Evolutionary conservation across 371 early-diverging fungal species (phyloP).

Genomic region (Rhizopus arrhizus): DNA sequence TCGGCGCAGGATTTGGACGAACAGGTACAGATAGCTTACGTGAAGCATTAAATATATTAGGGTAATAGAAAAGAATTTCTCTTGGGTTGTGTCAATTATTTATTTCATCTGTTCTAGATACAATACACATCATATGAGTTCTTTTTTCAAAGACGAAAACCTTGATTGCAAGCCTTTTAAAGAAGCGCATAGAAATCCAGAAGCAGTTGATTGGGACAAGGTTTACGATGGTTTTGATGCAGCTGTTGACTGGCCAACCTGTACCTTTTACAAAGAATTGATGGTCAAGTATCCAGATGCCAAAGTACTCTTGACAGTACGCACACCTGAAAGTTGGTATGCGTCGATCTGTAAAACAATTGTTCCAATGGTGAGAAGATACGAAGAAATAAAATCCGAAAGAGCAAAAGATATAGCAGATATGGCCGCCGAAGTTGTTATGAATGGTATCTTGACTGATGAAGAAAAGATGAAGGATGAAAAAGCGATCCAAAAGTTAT

Average conservation of each 20-base stretch:
- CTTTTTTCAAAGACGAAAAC: constrained; percentile 11
- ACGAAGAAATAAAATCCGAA: not conserved
- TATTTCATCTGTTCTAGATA: constrained; percentile 7
- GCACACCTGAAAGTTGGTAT: constrained; percentile 44
- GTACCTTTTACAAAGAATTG: constrained; percentile 33
- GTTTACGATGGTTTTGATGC: constrained; percentile 32
- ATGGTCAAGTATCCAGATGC: constrained; percentile 37
- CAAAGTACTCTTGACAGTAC: constrained; percentile 37
- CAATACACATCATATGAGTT: constrained; percentile 27
- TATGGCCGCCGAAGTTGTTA: constrained; percentile 13
- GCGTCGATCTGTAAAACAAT: constrained; percentile 32
- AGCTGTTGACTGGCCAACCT: constrained; percentile 43
- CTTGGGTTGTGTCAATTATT: not conserved
- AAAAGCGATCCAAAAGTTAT: constrained; percentile 22
- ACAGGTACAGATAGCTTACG: constrained; percentile 42
- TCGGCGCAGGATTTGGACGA: constrained; percentile 43
- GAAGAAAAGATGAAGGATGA: constrained; percentile 20
- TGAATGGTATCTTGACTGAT: constrained; percentile 27
- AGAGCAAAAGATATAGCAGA: not conserved
- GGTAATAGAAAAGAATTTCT: constrained; percentile 19
- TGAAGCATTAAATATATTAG: constrained; percentile 33
- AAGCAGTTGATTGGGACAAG: constrained; percentile 35
- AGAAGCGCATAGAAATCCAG: constrained; percentile 24
- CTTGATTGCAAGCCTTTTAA: constrained; percentile 19
- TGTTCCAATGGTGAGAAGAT: too few relatives aligned